These are phyloP conservation scores for Lichina pygmaea DNA, from an alignment of 495 filamentous ascomycete species.

Conservation along the genomic window DNA sequence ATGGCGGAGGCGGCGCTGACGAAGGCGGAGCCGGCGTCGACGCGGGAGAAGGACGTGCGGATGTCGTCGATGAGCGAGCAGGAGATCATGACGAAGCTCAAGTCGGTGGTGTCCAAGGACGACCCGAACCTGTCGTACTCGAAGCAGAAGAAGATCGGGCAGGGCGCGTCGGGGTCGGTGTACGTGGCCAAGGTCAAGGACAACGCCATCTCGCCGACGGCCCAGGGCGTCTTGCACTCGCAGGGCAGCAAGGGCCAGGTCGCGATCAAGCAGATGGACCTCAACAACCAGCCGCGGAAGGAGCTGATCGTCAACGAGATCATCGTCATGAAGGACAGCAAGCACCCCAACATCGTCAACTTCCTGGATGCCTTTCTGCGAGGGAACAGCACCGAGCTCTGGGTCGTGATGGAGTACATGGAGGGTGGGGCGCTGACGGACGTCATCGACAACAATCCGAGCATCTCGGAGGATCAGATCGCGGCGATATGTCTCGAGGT, in stretches of 20 bases:
- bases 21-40: constrained; percentile 35
- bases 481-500: constrained; percentile 94
- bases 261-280: constrained; percentile 98
- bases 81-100: constrained; percentile 85
- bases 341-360: constrained; percentile 95
- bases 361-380: constrained; percentile 92
- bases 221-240: constrained; percentile 15
- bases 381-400: constrained; percentile 75
- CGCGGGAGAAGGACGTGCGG: constrained; percentile 67
- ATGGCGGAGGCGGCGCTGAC: constrained; percentile 61
- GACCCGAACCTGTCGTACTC: constrained; percentile 80
- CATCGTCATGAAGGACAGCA: constrained; percentile 97
- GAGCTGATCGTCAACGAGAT: constrained; percentile 98
- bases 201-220: constrained; percentile 33
- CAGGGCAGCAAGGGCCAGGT: constrained; percentile 30
- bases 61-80: constrained; percentile 95
- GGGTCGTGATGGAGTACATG: constrained; percentile 99
- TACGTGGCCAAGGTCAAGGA: constrained; percentile 89
- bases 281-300: constrained; percentile 89
- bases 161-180: constrained; percentile 90
- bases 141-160: constrained; percentile 98
- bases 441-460: constrained; percentile 88
- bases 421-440: constrained; percentile 93
- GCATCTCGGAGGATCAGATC: constrained; percentile 86
- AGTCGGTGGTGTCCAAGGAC: constrained; percentile 76